Evolutionary conservation across 2,329 filamentous ascomycete genomes (phyloP).

Genomic region (Myrmaecium sp.): DNA sequence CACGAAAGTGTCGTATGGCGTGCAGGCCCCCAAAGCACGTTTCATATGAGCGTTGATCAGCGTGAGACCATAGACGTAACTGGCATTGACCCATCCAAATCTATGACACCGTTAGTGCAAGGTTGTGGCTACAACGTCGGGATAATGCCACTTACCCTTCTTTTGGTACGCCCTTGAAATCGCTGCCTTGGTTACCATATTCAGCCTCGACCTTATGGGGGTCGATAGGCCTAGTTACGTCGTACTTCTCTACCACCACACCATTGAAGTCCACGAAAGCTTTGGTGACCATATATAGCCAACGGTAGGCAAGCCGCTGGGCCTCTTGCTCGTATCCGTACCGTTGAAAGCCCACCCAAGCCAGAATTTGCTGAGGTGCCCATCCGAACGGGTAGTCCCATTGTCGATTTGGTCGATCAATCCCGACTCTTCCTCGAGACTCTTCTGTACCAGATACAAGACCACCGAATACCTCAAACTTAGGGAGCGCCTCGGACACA

Average conservation of each 20-base stretch:
- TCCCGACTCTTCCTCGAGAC: constrained; percentile 62
- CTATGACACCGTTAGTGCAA: constrained; percentile 30
- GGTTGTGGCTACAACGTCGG: background rate
- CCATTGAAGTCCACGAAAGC: constrained; percentile 98
- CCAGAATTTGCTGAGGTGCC: constrained; percentile 96
- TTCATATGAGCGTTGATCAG: constrained; percentile 80
- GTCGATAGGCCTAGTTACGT: constrained; percentile 78
- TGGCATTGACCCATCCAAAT: constrained; percentile 98
- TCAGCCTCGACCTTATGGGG: constrained; percentile 91
- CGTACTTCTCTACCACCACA: constrained; percentile 96
- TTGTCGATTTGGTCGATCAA: constrained; percentile 82
- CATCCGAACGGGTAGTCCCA: constrained; percentile 98
- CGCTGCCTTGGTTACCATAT: constrained; percentile 89
- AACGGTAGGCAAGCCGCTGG: constrained; percentile 81
- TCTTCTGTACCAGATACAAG: constrained; percentile 79
- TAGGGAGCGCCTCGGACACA: constrained; percentile 65
- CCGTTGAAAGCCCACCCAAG: constrained; percentile 80
- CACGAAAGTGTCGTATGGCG: constrained; percentile 68
- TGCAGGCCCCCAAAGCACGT: constrained; percentile 73
- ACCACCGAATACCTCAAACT: constrained; percentile 76
- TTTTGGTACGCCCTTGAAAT: constrained; percentile 89
- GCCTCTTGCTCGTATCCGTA: constrained; percentile 88
- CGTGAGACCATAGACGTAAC: constrained; percentile 83
- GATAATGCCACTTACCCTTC: constrained; percentile 58
- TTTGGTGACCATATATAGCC: constrained; percentile 97